Conservation (phyloP, 2,329 filamentous ascomycete species). For the Colletotrichum ledebouriae region DNA sequence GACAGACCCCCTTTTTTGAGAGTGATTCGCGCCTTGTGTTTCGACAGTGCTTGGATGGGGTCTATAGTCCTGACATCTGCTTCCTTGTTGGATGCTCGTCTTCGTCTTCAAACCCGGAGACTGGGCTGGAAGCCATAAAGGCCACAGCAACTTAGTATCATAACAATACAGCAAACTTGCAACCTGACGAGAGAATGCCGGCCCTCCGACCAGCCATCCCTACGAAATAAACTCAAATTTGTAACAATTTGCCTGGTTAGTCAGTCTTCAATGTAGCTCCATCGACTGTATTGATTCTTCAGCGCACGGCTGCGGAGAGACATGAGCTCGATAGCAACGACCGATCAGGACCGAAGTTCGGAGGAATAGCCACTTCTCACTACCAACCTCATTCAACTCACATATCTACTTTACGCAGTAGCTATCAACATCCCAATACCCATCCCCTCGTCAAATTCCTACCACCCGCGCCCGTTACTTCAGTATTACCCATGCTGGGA, state of each 20-base stretch:
- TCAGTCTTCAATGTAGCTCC: not conserved
- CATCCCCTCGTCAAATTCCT: not conserved
- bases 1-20: conserved; percentile 36
- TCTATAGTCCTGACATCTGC: conserved; percentile 29
- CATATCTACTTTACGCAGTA: not conserved
- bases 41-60: conserved; percentile 36
- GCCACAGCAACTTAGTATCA: not conserved
- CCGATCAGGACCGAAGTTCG: not conserved
- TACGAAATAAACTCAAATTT: not conserved
- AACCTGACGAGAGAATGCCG: not conserved
- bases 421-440: conserved; percentile 12
- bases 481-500: conserved; percentile 14
- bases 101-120: too few species aligned
- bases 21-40: conserved; percentile 39
- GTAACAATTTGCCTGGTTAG: not conserved
- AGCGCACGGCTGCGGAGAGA: too few species aligned
- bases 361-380: conserved; percentile 12
- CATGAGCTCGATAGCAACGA: not conserved
- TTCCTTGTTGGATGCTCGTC: too few species aligned
- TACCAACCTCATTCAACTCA: conserved; percentile 10
- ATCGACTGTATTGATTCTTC: not conserved
- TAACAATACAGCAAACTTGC: not conserved
- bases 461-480: conserved; percentile 22
- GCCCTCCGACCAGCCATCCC: too few species aligned
- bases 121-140: not conserved